Evolutionary conservation across 2,329 filamentous ascomycete species (phyloP).

Genomic region (Ophiostoma novo-ulmi): DNA sequence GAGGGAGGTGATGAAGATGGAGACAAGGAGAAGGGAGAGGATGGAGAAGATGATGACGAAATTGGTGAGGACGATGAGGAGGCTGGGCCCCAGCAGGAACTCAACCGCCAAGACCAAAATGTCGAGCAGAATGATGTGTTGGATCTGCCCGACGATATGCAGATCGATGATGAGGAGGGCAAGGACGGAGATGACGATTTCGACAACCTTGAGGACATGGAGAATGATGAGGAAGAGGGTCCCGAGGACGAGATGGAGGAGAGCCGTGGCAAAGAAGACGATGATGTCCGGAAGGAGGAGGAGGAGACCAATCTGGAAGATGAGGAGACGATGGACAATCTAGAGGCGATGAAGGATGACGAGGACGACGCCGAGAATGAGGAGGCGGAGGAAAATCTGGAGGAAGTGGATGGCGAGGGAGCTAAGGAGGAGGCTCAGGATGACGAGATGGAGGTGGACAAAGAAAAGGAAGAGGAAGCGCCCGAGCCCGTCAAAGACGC

Average conservation of each 20-base stretch:
- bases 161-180: constrained; percentile 74
- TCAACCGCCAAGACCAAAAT: constrained; percentile 64
- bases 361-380: constrained; percentile 41
- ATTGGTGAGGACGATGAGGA: constrained; percentile 57
- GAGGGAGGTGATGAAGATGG: constrained; percentile 50
- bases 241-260: constrained; percentile 83
- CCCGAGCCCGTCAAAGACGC: constrained; percentile 45
- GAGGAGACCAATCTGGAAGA: constrained; percentile 39
- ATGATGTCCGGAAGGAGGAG: constrained; percentile 42
- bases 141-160: constrained; percentile 82
- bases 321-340: constrained; percentile 38
- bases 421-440: constrained; percentile 38
- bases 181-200: constrained; percentile 52
- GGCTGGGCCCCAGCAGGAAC: constrained; percentile 49
- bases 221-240: constrained; percentile 78
- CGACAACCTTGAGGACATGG: constrained; percentile 53
- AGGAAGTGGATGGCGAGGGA: constrained; percentile 40
- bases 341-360: constrained; percentile 33
- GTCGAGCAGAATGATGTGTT: constrained; percentile 76
- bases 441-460: constrained; percentile 38
- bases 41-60: constrained; percentile 56
- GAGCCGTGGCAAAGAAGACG: constrained; percentile 46
- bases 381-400: constrained; percentile 36
- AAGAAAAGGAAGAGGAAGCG: constrained; percentile 48
- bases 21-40: constrained; percentile 51